Base-by-base conservation (phyloP, 2,329 filamentous ascomycete genomes). In the Talaromyces verruculosus region DNA sequence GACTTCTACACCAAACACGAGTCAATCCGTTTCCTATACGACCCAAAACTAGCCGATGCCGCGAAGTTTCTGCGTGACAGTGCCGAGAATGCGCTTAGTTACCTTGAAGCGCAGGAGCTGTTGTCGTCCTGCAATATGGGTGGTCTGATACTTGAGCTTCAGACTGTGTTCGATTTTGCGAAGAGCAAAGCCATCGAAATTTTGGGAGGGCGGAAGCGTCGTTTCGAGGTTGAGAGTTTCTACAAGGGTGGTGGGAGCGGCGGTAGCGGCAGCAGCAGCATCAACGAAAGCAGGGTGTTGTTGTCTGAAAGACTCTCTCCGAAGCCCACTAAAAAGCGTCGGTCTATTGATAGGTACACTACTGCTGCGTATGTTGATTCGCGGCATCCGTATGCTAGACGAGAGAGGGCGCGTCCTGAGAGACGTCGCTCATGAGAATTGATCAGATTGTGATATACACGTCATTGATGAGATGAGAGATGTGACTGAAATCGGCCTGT, bases 61-160 rank as follows among this genome's bases (percentile, higher is more conserved):
- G 76, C 78, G 28, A 77, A 76, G 59, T 81, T 80, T 60, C 75
- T 82, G 30, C 77, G 79, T 3, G 79, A 82, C 68, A 81, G 78
- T 1, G 78, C 79, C 5, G 79, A 81, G 65, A 81, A 81, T 63
- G 71, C 75, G 1, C 70, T 80, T 17, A 70, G 71, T 15, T 78
- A 78, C 57, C 69, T 81, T 8, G 66, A 69, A 30, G 63, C 71
- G 10, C 72, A 79, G 61, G 63, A 64, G 15, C 67, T 77, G 64
- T 63, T 78, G 13, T 66, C 73, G 0, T 22, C 25, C 17, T 45
- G 17, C 28, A 5, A 39, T 17, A 47, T 25, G 17, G 37, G 39
- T 6, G 28, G 33, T 6, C 25, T 66, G 35, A 13, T 66, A 25
- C 17, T 25, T 2, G 77, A 80, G 49, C 68, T 81, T 13, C 68